Percentiles rank a stretch among this genome's conserved stretches.
phyloP scores from a whole-genome alignment of 1,284 basidiomycete genomes.

The Testicularia cyperi region DNA sequence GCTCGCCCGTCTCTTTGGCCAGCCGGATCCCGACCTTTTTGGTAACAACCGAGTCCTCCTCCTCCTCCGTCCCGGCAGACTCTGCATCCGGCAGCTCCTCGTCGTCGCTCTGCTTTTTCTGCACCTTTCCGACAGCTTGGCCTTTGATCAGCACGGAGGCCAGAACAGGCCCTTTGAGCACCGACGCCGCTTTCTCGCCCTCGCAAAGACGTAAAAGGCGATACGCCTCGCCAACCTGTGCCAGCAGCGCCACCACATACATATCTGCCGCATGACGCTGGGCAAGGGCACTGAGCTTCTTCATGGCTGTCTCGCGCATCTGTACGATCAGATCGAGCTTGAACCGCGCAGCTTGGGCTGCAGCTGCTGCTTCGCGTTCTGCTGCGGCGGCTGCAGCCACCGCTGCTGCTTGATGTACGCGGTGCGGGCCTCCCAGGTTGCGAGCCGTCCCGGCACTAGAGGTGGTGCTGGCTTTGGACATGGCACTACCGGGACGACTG shows the following conservation, averaged over 20 bases:
- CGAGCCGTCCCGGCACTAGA: constrained; percentile 9
- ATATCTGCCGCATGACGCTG: constrained; percentile 30
- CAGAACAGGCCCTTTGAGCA: constrained; percentile 11
- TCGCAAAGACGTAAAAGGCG: constrained; percentile 39
- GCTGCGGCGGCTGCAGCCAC: too few relatives aligned
- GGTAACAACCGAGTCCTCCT: neutral
- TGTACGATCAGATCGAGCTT: constrained; percentile 13
- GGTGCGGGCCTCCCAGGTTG: constrained; percentile 1
- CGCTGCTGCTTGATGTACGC: neutral
- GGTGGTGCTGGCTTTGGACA: constrained; percentile 32
- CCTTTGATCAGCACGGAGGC: neutral
- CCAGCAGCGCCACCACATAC: constrained; percentile 27
- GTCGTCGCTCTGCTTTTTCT: neutral
- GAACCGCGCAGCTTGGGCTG: constrained; percentile 1
- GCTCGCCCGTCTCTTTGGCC: constrained; percentile 1
- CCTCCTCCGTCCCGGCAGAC: too few relatives aligned
- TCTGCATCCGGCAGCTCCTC: neutral
- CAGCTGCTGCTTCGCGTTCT: neutral
- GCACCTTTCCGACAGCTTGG: neutral
- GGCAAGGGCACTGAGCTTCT: constrained; percentile 12
- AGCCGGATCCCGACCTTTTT: too few relatives aligned
- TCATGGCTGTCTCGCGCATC: constrained; percentile 11
- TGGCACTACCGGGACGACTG: constrained; percentile 27
- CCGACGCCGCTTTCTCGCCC: constrained; percentile 30
- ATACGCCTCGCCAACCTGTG: constrained; percentile 48